A percentile compares a stretch with the other conserved stretches of the same genome.
phyloP scores from a whole-genome alignment of 352 stramenopile genomes.

The Globisporangium yorkense region DNA sequence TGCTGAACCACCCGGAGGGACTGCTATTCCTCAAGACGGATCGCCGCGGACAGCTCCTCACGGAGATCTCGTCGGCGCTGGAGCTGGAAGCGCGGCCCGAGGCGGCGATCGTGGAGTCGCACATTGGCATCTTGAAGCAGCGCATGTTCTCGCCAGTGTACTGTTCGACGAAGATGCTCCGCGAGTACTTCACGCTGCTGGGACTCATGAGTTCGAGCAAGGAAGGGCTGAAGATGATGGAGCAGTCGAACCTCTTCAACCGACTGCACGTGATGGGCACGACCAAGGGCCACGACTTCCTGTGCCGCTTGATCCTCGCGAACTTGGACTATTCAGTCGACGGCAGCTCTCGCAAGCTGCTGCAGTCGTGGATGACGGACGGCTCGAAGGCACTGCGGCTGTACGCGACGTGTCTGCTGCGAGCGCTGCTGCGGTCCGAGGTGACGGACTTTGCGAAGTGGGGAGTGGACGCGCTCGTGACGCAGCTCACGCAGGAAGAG shows the following conservation, averaged over 20 bases:
- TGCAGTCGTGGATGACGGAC: conserved; percentile 86
- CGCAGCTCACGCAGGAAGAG: conserved; percentile 80
- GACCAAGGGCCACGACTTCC: conserved; percentile 83
- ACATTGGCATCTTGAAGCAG: conserved; percentile 82
- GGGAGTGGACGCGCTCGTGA: conserved; percentile 83
- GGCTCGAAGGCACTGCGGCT: conserved; percentile 79
- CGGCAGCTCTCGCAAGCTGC: conserved; percentile 77
- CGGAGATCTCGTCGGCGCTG: conserved; percentile 78
- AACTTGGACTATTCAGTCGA: conserved; percentile 88
- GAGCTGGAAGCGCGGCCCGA: conserved; percentile 81
- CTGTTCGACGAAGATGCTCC: conserved; percentile 81
- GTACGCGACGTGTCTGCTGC: conserved; percentile 81
- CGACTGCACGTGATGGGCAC: conserved; percentile 83
- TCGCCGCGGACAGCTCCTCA: conserved; percentile 74
- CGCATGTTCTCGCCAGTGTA: conserved; percentile 88
- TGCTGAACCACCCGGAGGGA: conserved; percentile 84
- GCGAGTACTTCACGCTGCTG: conserved; percentile 86
- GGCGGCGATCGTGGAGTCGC: conserved; percentile 83
- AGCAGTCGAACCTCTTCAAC: conserved; percentile 88
- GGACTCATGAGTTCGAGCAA: conserved; percentile 87
- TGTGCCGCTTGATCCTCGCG: conserved; percentile 83
- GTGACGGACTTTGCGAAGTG: conserved; percentile 87
- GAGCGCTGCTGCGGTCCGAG: conserved; percentile 74
- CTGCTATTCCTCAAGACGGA: conserved; percentile 87
- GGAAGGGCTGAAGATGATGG: conserved; percentile 89